These are phyloP conservation scores for Clavariopsis aquatica DNA, from an alignment of 495 filamentous ascomycete genomes.

Conservation along the genomic window DNA sequence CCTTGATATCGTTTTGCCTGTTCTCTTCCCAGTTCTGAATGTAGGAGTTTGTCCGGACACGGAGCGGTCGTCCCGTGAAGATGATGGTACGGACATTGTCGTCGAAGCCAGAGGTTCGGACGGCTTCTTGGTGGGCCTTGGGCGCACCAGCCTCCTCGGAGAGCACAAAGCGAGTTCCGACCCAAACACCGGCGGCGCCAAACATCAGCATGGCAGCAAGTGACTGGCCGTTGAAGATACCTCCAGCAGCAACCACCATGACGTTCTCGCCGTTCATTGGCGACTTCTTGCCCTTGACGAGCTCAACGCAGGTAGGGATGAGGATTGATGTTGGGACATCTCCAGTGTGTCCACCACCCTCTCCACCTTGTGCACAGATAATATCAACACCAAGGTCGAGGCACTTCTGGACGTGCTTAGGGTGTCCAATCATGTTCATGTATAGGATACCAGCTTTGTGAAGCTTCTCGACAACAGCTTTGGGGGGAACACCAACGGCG, in stretches of 20 bases:
- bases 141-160: slow-evolving; percentile 92
- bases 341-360: slow-evolving; percentile 90
- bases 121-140: slow-evolving; percentile 93
- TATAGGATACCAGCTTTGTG: slow-evolving; percentile 86
- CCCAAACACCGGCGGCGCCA: slow-evolving; percentile 90
- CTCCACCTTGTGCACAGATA: slow-evolving; percentile 91
- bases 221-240: slow-evolving; percentile 88
- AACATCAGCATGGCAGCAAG: slow-evolving; percentile 90
- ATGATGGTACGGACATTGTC: slow-evolving; percentile 96
- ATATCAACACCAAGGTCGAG: slow-evolving; percentile 85
- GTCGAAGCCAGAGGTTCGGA: slow-evolving; percentile 86
- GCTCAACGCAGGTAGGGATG: slow-evolving; percentile 84
- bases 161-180: slow-evolving; percentile 94
- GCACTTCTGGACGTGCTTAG: slow-evolving; percentile 95
- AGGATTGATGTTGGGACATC: slow-evolving; percentile 85
- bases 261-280: slow-evolving; percentile 84
- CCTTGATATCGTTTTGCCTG: slow-evolving; percentile 82
- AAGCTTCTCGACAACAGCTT: slow-evolving; percentile 80
- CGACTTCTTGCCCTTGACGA: slow-evolving; percentile 78
- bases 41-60: slow-evolving; percentile 89
- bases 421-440: slow-evolving; percentile 99
- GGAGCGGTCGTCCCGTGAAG: slow-evolving; percentile 93
- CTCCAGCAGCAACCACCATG: slow-evolving; percentile 89
- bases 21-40: slow-evolving; percentile 96
- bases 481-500: slow-evolving; percentile 91